These are phyloP conservation scores for Phytopythium ostracodes DNA, from an alignment of 352 stramenopile genomes.

Conservation along the genomic window DNA sequence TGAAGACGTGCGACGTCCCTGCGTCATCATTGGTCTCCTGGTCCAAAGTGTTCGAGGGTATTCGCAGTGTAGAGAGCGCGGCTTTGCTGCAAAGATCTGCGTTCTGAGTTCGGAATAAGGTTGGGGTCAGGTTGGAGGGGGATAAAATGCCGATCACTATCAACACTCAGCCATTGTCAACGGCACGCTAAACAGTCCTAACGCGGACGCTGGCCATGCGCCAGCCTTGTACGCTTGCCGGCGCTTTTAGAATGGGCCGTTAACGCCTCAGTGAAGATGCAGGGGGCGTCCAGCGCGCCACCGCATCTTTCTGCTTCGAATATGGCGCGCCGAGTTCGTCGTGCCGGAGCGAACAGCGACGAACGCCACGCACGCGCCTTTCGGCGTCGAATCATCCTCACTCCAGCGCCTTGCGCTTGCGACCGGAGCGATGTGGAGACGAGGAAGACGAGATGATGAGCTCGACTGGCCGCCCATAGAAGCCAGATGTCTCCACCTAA, in stretches of 20 bases:
- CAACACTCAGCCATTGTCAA: not conserved
- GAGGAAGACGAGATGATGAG: too few species aligned
- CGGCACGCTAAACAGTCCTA: not conserved
- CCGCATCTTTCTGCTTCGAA: not conserved
- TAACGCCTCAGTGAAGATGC: not conserved
- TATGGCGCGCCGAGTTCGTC: not conserved
- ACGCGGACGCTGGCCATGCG: too few species aligned
- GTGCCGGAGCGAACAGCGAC: not conserved
- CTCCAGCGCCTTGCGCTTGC: not conserved
- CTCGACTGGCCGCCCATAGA: too few species aligned
- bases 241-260: not conserved
- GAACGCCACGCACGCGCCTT: not conserved
- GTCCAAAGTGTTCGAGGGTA: not conserved
- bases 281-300: not conserved
- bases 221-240: not conserved
- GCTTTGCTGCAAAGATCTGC: not conserved
- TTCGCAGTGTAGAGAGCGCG: not conserved
- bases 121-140: not conserved
- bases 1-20: not conserved
- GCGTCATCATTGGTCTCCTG: not conserved
- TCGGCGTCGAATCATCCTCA: not conserved
- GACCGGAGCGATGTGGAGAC: not conserved
- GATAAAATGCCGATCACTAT: not conserved
- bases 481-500: too few species aligned
- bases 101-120: not conserved